These are phyloP conservation scores for Dendrobium nobile DNA, from an alignment of 106 monocot genomes.

Conservation along the genomic window DNA sequence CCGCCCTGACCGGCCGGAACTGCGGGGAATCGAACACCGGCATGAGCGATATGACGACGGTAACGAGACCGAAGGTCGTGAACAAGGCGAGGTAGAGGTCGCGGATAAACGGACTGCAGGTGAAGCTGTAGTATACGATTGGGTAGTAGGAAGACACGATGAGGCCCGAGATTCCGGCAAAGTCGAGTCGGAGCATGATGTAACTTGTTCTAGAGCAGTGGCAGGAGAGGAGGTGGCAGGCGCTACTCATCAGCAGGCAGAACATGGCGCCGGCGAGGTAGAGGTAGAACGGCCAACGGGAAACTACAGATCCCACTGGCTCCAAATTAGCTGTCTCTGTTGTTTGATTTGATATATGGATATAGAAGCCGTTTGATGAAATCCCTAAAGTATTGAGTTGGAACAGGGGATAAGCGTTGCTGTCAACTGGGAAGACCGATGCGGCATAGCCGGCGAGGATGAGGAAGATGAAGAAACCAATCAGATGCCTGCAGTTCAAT, in stretches of 20 bases:
- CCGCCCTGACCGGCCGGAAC: conserved; percentile 14
- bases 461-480: conserved; percentile 27
- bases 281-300: conserved; percentile 45
- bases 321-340: not conserved
- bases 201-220: conserved; percentile 10
- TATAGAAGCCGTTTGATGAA: not conserved
- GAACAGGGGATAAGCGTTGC: not conserved
- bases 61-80: conserved; percentile 31
- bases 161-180: conserved; percentile 45
- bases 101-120: conserved; percentile 40
- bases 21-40: conserved; percentile 23
- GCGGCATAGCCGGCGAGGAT: not conserved
- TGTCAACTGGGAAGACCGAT: not conserved
- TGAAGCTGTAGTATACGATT: conserved; percentile 46
- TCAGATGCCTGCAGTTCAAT: conserved; percentile 16
- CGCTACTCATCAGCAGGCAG: conserved; percentile 58
- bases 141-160: conserved; percentile 75
- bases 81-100: conserved; percentile 45
- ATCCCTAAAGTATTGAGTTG: not conserved
- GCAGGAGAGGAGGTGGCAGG: conserved; percentile 48
- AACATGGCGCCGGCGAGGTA: conserved; percentile 53
- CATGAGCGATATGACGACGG: conserved; percentile 19
- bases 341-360: not conserved
- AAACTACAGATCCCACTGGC: not conserved
- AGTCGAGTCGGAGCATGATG: conserved; percentile 59